phyloP scores from a whole-genome alignment of 345 rosid genomes.

The Arabis hirsuta region DNA sequence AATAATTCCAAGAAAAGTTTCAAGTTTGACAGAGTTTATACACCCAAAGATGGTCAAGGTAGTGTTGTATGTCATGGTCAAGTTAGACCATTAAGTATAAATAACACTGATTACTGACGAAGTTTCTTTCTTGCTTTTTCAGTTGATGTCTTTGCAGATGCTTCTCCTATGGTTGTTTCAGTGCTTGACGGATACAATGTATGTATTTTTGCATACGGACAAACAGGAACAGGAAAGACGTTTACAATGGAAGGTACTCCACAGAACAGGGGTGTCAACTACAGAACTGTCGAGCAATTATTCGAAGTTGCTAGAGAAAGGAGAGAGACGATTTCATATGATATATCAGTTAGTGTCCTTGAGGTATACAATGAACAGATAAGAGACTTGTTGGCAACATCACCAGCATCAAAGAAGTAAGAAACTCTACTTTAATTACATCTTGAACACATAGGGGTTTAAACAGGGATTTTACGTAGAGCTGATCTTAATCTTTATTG shows the following conservation, averaged over 20 bases:
- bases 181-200: slow-evolving; percentile 97
- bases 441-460: neutral
- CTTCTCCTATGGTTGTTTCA: slow-evolving; percentile 83
- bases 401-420: slow-evolving; percentile 84
- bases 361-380: slow-evolving; percentile 99
- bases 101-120: neutral
- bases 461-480: neutral
- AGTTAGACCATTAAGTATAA: slow-evolving; percentile 8
- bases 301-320: slow-evolving; percentile 80
- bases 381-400: slow-evolving; percentile 82
- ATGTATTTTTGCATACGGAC: slow-evolving; percentile 97
- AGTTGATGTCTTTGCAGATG: slow-evolving; percentile 95
- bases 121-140: slow-evolving; percentile 35
- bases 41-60: slow-evolving; percentile 97
- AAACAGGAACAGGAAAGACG: slow-evolving; percentile 98
- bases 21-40: slow-evolving; percentile 85
- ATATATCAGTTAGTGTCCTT: slow-evolving; percentile 90
- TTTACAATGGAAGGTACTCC: slow-evolving; percentile 97
- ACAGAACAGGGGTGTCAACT: slow-evolving; percentile 91
- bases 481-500: slow-evolving; percentile 12
- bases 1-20: slow-evolving; percentile 64
- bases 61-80: slow-evolving; percentile 12
- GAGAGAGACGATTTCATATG: slow-evolving; percentile 65
- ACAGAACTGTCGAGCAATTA: slow-evolving; percentile 82
- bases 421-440: neutral